Evolutionary conservation across 805 yeast genomes (phyloP).

Genomic region (Blastobotrys attinorum): DNA sequence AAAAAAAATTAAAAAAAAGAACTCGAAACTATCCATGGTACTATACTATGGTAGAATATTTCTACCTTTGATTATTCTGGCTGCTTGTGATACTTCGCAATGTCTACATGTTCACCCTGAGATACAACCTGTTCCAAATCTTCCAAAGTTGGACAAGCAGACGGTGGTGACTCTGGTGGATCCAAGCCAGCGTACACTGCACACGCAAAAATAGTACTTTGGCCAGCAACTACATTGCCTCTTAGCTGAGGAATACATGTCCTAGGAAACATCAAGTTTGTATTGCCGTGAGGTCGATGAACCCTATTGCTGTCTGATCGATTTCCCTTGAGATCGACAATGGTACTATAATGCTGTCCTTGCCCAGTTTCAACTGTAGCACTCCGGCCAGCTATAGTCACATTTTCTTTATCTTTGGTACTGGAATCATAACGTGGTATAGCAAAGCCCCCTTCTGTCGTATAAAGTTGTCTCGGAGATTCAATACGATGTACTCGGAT

Average conservation of each 20-base stretch:
- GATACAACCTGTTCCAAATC: no score
- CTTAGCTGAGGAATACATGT: neutral
- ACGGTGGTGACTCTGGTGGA: no score
- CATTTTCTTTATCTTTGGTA: neutral
- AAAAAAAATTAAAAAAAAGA: no score
- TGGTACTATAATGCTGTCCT: neutral
- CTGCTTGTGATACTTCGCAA: no score
- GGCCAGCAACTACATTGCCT: neutral
- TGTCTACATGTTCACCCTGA: no score
- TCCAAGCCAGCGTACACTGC: no score
- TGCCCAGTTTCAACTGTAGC: neutral
- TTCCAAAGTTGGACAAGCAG: no score
- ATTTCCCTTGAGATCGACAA: neutral
- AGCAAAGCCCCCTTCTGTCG: slow-evolving; percentile 17
- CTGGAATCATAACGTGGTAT: slow-evolving; percentile 2
- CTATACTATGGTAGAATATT: no score
- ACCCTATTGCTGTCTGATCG: neutral
- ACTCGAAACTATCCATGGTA: no score
- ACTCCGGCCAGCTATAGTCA: no score
- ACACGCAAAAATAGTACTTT: neutral
- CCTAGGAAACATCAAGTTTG: neutral
- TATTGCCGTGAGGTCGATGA: neutral
- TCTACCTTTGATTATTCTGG: no score
- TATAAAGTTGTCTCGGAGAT: slow-evolving; percentile 4
- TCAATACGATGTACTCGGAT: slow-evolving; percentile 15